A percentile compares a stretch with the other conserved stretches of the same genome.
phyloP scores from a whole-genome alignment of 2,329 filamentous ascomycete species.

The Colletotrichum noveboracense region DNA sequence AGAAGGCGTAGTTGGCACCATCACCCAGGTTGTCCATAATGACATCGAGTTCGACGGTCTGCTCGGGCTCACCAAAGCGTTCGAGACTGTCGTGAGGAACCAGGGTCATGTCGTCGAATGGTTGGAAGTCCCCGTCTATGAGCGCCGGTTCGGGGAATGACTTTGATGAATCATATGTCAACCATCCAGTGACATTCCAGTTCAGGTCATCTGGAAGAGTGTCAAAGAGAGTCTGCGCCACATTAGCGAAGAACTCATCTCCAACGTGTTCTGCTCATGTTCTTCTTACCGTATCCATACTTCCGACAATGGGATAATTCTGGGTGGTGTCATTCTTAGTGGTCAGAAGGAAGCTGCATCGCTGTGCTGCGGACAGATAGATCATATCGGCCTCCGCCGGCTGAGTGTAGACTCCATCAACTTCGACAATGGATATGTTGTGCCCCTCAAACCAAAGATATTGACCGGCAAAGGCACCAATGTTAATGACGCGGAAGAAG shows the following conservation, averaged over 20 bases:
- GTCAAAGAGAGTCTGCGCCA: constrained; percentile 66
- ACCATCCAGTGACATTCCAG: constrained; percentile 69
- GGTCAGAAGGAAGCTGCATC: constrained; percentile 67
- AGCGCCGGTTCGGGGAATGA: constrained; percentile 50
- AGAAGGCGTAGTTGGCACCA: constrained; percentile 66
- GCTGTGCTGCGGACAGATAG: constrained; percentile 72
- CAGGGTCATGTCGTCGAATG: constrained; percentile 77
- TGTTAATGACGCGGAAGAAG: constrained; percentile 73
- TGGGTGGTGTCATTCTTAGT: constrained; percentile 63
- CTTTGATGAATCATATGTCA: constrained; percentile 59
- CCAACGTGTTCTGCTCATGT: fast-evolving
- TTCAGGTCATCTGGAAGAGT: constrained; percentile 70
- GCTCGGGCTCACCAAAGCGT: constrained; percentile 66
- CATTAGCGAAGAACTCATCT: constrained; percentile 26
- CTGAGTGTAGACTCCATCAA: constrained; percentile 74
- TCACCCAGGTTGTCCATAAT: constrained; percentile 65
- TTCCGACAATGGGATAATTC: constrained; percentile 73
- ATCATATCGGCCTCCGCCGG: constrained; percentile 64
- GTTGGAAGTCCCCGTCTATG: constrained; percentile 65
- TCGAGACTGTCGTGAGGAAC: constrained; percentile 70
- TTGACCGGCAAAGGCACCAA: constrained; percentile 73
- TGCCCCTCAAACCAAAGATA: constrained; percentile 73
- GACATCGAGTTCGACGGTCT: constrained; percentile 66
- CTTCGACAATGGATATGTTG: constrained; percentile 72
- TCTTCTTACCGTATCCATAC: constrained; percentile 68